Evolutionary conservation across 768 basidiomycete species (phyloP).

Genomic region (Tylopilus rubrobrunneus): DNA sequence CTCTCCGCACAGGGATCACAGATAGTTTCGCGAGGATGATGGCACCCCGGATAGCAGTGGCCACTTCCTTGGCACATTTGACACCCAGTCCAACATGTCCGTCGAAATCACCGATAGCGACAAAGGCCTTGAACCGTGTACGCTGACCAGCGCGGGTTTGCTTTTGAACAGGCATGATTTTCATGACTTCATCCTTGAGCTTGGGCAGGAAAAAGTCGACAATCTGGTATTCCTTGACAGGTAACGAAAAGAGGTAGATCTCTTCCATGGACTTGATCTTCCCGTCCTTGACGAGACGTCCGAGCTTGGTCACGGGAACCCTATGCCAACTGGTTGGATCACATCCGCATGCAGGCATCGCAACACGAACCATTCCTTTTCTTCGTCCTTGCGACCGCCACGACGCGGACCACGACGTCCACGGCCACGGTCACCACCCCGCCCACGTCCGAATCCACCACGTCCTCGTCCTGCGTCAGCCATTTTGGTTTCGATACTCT

Average conservation of each 20-base stretch:
- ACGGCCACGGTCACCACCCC: slow-evolving; percentile 56
- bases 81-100: slow-evolving; percentile 99
- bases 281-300: slow-evolving; percentile 97
- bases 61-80: slow-evolving; percentile 99
- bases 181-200: slow-evolving; percentile 99
- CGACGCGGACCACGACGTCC: slow-evolving; percentile 82
- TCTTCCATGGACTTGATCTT: slow-evolving; percentile 99
- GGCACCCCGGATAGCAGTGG: slow-evolving; percentile 98
- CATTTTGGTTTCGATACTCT: slow-evolving; percentile 45
- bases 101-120: slow-evolving; percentile 98
- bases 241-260: slow-evolving; percentile 99
- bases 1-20: slow-evolving; percentile 95
- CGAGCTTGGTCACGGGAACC: slow-evolving; percentile 98
- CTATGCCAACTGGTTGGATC: slow-evolving; percentile 37
- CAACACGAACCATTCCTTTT: slow-evolving; percentile 90
- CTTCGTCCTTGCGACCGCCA: slow-evolving; percentile 98
- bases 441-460: slow-evolving; percentile 86
- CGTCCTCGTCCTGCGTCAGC: slow-evolving; percentile 92
- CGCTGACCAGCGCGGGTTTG: slow-evolving; percentile 99
- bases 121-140: slow-evolving; percentile 99
- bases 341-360: background rate
- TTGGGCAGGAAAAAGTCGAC: slow-evolving; percentile 99
- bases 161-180: slow-evolving; percentile 99
- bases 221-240: slow-evolving; percentile 99
- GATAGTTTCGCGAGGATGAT: slow-evolving; percentile 99